phyloP scores from a whole-genome alignment of 2,329 filamentous ascomycete genomes.

The Paraphaeosphaeria minitans region DNA sequence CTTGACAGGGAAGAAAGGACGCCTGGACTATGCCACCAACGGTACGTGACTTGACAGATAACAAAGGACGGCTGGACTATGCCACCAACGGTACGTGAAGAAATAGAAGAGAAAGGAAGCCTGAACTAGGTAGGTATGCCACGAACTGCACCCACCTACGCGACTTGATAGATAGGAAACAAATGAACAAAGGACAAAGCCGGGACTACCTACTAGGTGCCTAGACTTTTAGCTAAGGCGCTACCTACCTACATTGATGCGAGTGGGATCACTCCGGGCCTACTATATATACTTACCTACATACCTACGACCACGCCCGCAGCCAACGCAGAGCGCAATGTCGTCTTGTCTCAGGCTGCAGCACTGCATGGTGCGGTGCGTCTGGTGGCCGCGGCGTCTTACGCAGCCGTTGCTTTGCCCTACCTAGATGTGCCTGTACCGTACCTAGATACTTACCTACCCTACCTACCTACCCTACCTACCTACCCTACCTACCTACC shows the following conservation, averaged over 20 bases:
- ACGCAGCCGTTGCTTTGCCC: background rate
- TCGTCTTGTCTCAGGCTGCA: background rate
- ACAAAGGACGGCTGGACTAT: background rate
- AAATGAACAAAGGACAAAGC: no score
- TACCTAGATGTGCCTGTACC: no score
- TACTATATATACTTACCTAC: constrained; percentile 3
- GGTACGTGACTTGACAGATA: background rate
- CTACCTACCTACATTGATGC: background rate
- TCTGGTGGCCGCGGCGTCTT: background rate
- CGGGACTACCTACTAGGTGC: no score
- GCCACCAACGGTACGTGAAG: background rate
- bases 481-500: no score
- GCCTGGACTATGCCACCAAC: background rate
- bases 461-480: no score
- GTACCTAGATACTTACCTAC: no score
- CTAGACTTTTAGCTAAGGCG: no score
- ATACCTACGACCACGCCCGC: background rate
- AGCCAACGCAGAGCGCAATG: background rate
- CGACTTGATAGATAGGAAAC: no score
- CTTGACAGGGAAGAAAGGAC: background rate
- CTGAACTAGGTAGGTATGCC: no score
- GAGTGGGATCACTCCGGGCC: background rate
- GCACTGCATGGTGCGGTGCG: background rate
- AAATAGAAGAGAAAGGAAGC: background rate
- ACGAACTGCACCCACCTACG: no score